phyloP scores from a whole-genome alignment of 2,329 filamentous ascomycete genomes.

The Ceratocystis lukuohia region DNA sequence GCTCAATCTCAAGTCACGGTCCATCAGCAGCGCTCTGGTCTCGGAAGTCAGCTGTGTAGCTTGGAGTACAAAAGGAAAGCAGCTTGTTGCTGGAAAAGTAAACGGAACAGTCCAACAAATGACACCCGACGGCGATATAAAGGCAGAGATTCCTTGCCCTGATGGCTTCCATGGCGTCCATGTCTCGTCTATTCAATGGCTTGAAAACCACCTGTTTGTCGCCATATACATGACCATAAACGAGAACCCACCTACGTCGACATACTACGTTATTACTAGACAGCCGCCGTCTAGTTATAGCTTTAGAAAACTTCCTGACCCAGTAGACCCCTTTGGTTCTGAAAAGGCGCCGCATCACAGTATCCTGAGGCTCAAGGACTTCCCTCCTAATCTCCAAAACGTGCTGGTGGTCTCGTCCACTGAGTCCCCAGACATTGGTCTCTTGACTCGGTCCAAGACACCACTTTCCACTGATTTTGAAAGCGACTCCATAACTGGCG shows the following conservation, averaged over 20 bases:
- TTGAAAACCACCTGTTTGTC: slow-evolving; percentile 77
- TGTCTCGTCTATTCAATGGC: slow-evolving; percentile 71
- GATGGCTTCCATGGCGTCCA: slow-evolving; percentile 53
- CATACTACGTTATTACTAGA: slow-evolving; percentile 69
- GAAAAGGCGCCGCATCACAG: slow-evolving; percentile 62
- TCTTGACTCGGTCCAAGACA: slow-evolving; percentile 60
- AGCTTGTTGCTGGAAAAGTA: slow-evolving; percentile 71
- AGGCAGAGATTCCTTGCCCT: slow-evolving; percentile 67
- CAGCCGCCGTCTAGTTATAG: slow-evolving; percentile 46
- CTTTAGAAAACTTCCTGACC: slow-evolving; percentile 61
- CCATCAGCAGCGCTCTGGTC: slow-evolving; percentile 51
- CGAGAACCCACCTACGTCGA: slow-evolving; percentile 46
- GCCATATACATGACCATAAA: slow-evolving; percentile 59
- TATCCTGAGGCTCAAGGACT: slow-evolving; percentile 62
- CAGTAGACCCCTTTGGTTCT: slow-evolving; percentile 58
- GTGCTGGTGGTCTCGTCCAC: slow-evolving; percentile 72
- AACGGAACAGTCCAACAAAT: slow-evolving; percentile 74
- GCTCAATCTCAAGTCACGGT: slow-evolving; percentile 60
- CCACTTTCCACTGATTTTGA: slow-evolving; percentile 49
- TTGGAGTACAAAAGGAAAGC: slow-evolving; percentile 90
- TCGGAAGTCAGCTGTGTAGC: slow-evolving; percentile 67
- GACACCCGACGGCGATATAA: slow-evolving; percentile 64
- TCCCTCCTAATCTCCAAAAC: slow-evolving; percentile 67
- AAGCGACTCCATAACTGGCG: slow-evolving; percentile 45
- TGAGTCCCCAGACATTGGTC: slow-evolving; percentile 61